Evolutionary conservation across 495 filamentous ascomycete genomes (phyloP).

Genomic region (Annulohypoxylon bovei): DNA sequence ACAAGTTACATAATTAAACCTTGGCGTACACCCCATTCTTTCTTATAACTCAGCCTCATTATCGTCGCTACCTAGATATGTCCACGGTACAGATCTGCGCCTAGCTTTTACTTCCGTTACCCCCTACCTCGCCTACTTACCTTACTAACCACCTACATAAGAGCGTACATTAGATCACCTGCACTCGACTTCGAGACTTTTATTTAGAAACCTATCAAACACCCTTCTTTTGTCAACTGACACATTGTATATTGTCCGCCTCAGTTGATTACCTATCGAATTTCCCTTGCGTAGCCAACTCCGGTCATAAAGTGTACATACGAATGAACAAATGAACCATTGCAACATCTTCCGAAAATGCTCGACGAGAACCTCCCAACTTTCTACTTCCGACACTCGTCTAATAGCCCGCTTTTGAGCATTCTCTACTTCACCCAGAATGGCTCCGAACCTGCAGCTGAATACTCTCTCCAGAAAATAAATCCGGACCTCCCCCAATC

Average conservation of each 20-base stretch:
- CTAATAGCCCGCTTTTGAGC: conserved; percentile 59
- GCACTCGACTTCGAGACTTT: conserved; percentile 13
- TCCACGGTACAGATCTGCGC: conserved; percentile 17
- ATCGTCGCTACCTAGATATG: conserved; percentile 16
- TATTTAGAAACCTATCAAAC: conserved; percentile 9
- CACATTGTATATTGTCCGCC: conserved; percentile 1
- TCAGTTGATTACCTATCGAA: background rate
- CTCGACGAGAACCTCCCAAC: conserved; percentile 93
- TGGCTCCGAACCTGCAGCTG: conserved; percentile 79
- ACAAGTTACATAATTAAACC: conserved; percentile 8
- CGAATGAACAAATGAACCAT: conserved; percentile 2
- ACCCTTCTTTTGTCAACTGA: conserved; percentile 5
- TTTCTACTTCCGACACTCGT: conserved; percentile 53
- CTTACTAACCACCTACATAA: conserved; percentile 3
- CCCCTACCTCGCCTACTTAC: background rate
- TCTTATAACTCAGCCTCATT: conserved; percentile 33
- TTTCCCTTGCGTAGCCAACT: conserved; percentile 3
- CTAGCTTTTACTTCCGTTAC: conserved; percentile 28
- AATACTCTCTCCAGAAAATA: conserved; percentile 79
- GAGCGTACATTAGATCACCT: conserved; percentile 23
- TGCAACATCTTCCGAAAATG: conserved; percentile 62
- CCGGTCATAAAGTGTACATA: conserved; percentile 11
- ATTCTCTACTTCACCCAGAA: conserved; percentile 79
- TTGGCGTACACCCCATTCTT: conserved; percentile 26
- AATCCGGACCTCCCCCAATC: conserved; percentile 74